Conservation (phyloP, 192 early-diverging fungal species). For the Umbelopsis ramanniana region DNA sequence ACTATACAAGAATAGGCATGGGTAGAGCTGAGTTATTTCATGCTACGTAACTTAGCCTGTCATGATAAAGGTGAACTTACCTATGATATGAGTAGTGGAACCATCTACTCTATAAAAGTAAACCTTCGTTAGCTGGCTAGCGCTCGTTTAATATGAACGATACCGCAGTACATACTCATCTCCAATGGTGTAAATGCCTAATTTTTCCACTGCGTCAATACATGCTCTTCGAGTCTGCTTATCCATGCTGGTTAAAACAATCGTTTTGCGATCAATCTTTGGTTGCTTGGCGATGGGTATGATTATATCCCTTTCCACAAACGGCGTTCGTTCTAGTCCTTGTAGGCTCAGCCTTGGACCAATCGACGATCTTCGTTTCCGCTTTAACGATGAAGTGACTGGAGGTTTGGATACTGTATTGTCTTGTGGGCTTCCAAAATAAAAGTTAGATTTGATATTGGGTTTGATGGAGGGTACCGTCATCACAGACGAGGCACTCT, state of each 20-base stretch:
- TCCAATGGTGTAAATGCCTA: neutral
- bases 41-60: too few relatives aligned
- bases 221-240: neutral
- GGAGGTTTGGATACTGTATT: neutral
- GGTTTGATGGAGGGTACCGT: neutral
- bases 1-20: neutral
- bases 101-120: slow-evolving; percentile 23
- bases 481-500: neutral
- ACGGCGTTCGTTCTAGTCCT: neutral
- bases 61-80: too few relatives aligned
- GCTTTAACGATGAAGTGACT: slow-evolving; percentile 12
- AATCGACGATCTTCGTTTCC: slow-evolving; percentile 22
- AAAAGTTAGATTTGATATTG: slow-evolving; percentile 22
- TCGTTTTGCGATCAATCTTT: neutral
- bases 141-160: neutral
- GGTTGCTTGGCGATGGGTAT: neutral
- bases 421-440: slow-evolving; percentile 18
- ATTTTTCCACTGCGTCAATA: neutral
- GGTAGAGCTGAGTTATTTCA: too few relatives aligned
- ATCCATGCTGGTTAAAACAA: slow-evolving; percentile 21
- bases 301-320: neutral
- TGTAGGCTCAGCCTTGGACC: slow-evolving; percentile 13
- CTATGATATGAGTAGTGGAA: slow-evolving; percentile 33
- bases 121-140: too few relatives aligned
- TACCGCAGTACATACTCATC: neutral